A percentile compares a stretch with the other conserved stretches of the same genome.
These are phyloP conservation scores for Craterostigma plantagineum DNA, from an alignment of 257 asterid genomes.

Conservation along the genomic window DNA sequence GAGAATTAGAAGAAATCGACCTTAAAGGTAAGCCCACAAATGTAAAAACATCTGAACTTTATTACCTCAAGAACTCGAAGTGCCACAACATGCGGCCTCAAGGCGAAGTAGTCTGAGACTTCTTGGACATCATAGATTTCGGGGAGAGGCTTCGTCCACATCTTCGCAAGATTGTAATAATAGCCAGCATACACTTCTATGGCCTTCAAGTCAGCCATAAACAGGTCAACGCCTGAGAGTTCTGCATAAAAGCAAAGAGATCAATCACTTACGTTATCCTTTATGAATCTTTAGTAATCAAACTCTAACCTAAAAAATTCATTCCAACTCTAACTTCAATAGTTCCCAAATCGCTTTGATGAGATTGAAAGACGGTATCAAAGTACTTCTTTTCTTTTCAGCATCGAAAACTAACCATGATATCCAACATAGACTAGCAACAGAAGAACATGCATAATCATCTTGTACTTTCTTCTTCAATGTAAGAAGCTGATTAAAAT, in stretches of 20 bases:
- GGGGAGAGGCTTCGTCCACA: constrained; percentile 90
- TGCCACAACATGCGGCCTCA: constrained; percentile 84
- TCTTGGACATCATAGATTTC: constrained; percentile 58
- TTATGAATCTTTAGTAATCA: no score
- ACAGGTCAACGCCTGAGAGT: constrained; percentile 65
- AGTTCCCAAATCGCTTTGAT: no score
- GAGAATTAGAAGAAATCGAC: no score
- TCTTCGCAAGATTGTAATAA: constrained; percentile 43
- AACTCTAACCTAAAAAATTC: no score
- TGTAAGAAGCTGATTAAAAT: background rate
- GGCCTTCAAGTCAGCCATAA: constrained; percentile 73
- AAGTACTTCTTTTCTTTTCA: no score
- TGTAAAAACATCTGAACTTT: constrained; percentile 2
- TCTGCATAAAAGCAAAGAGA: constrained; percentile 24
- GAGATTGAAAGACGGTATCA: no score
- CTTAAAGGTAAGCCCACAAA: constrained; percentile 2
- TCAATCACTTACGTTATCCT: no score
- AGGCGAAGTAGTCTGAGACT: constrained; percentile 52
- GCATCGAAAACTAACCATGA: background rate
- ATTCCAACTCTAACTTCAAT: no score
- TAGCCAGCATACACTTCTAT: constrained; percentile 60
- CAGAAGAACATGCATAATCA: background rate
- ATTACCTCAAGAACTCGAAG: constrained; percentile 86
- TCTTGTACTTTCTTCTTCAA: no score
- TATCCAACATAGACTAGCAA: background rate